Base-by-base conservation (phyloP, 352 stramenopile species). In the Phytophthora sansomeana region DNA sequence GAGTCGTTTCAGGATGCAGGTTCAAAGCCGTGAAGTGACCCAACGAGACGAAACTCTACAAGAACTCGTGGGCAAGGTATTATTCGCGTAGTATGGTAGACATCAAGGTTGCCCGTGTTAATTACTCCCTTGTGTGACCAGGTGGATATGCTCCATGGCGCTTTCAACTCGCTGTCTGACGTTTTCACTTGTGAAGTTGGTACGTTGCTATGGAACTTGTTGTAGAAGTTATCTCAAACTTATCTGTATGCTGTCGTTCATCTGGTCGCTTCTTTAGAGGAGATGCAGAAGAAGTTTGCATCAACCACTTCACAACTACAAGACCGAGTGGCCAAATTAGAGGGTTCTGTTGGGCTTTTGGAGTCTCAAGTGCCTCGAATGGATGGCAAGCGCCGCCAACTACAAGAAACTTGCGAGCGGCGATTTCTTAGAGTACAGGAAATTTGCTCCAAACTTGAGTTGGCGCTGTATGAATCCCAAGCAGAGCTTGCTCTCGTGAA, bases 141-240 rank as follows among this genome's bases (percentile, higher is more conserved):
- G 81, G 74, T 90, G 4, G 61, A 70, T 9, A 72, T 73, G 33
- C 58, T 89, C 2, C 70, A 87, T 24, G 63, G 87, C 2, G 78
- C 82, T 1, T 91, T 91, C 58, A 71, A 77, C 11, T 87, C 79
- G 17, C 53, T 89, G 5, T 89, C 78, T 2, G 81, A 90, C 24
- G 81, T 85, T 1, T 77, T 83, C 50, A 86, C 79, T 2, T 80
- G 75, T 52, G 79, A 86, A 56, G 63, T 82, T 9, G 77, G 77
- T 85, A 43, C 5, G 63, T 60, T n/a, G 3, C n/a, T 16, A 41
- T 1, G 9, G 9, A 35, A 19, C 26, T 33, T 6, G 8, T 21
- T 51, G 36, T 16, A 10, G 7, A 1, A 9, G 21, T 30, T 10
- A 9, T 46, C 14, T 44, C 11, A n/a, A 49, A 49, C 19, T 16